Evolutionary conservation across 2,329 filamentous ascomycete genomes (phyloP), one percentile per base, ranked within the genome.

Genomic region (Alternaria panax): DNA sequence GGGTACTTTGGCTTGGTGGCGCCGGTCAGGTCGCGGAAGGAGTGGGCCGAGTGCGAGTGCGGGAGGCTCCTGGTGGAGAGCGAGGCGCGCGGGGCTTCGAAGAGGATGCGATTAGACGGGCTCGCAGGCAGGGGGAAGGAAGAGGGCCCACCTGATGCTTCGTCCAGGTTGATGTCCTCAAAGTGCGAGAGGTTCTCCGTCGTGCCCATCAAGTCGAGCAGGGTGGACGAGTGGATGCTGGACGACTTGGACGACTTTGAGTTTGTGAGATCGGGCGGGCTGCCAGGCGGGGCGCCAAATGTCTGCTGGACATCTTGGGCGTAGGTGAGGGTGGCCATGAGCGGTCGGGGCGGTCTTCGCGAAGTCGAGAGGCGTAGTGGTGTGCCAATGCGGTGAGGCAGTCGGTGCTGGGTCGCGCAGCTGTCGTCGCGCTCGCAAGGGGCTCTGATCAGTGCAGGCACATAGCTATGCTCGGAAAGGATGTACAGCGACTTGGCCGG

Each of bases 231-330:
- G 69, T 90, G 90, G 72, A 94, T 91, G 50, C 92, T 96, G 5
- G 92, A 96, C 27, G 92, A 93, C 79, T 95, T 96, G 66, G 92
- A 96, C 63, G 92, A 95, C 79, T 94, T 96, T 61, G 92, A 96
- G 67, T 85, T 86, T 64, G 90, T 92, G 80, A 96, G 88, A 71
- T 92, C 91, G 62, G 90, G 90, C 59, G 90, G 90, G 66, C 90
- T 92, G 76, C 85, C 87, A 46, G 89, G 88, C 60, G 79, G 82
- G 56, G 80, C 82, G 74, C 74, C 76, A 55, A 80, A 70, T 43
- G 64, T 63, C 51, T 70, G 64, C 58, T 61, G 65, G 41, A 65
- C 60, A 60, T 71, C 66, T 34, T 68, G 66, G 42, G 68, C 56
- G 57, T 74, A 75, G 28, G 68, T 67, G 65, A 78, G 68, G 50